A percentile compares a stretch with the other conserved stretches of the same genome.
Conservation (phyloP, 257 asterid genomes). For the Solanum pinnatisectum region DNA sequence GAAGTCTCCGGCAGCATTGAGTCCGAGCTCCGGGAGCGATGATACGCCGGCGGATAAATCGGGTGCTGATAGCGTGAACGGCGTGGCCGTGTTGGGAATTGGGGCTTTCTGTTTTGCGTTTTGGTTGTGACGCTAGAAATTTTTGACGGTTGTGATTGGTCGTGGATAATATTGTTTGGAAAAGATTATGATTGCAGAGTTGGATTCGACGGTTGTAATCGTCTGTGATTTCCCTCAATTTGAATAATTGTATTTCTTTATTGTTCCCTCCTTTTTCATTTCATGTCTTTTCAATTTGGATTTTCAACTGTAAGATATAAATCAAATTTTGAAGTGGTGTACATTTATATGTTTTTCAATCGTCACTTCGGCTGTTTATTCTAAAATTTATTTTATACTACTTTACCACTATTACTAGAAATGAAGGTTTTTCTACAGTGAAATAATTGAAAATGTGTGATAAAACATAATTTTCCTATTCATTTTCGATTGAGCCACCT, state of each 20-base stretch:
- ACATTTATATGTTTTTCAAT: not conserved
- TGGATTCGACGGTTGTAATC: slow-evolving; percentile 2
- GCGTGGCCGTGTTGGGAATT: slow-evolving; percentile 15
- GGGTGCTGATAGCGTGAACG: slow-evolving; percentile 31
- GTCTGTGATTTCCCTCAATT: not conserved
- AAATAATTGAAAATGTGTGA: not conserved
- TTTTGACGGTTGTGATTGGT: not conserved
- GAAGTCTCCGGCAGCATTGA: slow-evolving; percentile 20
- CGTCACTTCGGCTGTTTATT: not conserved
- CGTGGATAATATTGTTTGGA: not conserved
- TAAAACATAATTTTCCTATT: not conserved
- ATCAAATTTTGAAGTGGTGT: not conserved
- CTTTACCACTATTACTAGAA: too few species aligned
- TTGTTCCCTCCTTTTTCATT: not conserved
- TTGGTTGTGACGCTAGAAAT: slow-evolving; percentile 8
- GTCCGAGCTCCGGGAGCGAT: slow-evolving; percentile 5
- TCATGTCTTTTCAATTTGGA: not conserved
- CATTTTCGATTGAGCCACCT: not conserved
- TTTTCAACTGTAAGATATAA: not conserved
- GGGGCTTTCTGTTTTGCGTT: slow-evolving; percentile 13
- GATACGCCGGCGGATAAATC: slow-evolving; percentile 44
- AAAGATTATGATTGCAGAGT: not conserved
- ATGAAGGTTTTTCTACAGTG: not conserved
- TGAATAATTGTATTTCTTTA: not conserved
- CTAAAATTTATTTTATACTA: not conserved